Evolutionary conservation across 768 basidiomycete genomes (phyloP), one percentile per base, ranked within the genome.

Genomic region (Mycena crocata): DNA sequence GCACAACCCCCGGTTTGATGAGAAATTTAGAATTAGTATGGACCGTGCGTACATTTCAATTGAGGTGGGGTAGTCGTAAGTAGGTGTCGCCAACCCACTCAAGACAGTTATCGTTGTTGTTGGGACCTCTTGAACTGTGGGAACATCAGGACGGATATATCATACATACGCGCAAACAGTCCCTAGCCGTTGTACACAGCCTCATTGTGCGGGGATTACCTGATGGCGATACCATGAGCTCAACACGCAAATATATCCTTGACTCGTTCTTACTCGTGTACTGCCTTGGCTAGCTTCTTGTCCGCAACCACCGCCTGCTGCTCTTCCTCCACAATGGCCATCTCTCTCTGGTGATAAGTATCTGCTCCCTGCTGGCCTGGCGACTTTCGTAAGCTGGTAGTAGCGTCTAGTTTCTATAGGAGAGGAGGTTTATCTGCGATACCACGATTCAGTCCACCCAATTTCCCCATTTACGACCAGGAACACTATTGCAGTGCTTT

Each of bases 391-490:
- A 48, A 60, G 64, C 26, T 5, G 9, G 26, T 30, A 13, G 31
- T 15, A 23, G 40, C 30, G 42, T 6, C 24, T 14, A 6, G 9
- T 45, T 30, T 26, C 19, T n/a, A 10, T 32, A 48, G 34, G 50
- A 15, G 24, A 45, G 12, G 6, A n/a, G 23, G 66, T 62, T 67
- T 44, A 67, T 62, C 26, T 62, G 65, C 65, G 39, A 57, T 50
- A 30, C 32, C 12, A 35, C 40, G 15, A 26, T 59, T 30, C 31
- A 65, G 57, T 59, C 57, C 24, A 49, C 54, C n/a, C 48, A 39
- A 37, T 37, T 40, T 31, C 31, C 48, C 48, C 32, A 50, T 66
- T 52, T 23, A 62, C 55, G 46, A 52, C 48, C 45, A 60, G 54
- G 58, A 57, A 32, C 28, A 45, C 46, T 5, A 12, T 59, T 59